These are phyloP conservation scores for Emmonsiellopsis sp. DNA, from an alignment of 2,329 filamentous ascomycete species.

Conservation along the genomic window DNA sequence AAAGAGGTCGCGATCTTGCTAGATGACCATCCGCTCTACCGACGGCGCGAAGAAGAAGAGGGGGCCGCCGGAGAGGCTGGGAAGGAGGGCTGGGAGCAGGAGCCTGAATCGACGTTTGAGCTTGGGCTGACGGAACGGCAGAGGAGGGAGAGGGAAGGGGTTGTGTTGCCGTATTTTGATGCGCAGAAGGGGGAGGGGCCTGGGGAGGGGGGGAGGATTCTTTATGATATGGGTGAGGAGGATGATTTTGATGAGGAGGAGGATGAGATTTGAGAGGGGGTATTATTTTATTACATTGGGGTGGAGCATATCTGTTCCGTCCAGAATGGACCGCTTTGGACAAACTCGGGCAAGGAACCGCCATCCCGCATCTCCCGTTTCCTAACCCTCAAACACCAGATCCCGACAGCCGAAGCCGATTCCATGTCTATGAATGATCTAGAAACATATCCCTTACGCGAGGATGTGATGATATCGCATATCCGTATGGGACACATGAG, in stretches of 20 bases:
- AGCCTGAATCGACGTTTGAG: constrained; percentile 70
- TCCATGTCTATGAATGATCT: no score
- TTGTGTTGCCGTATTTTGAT: constrained; percentile 93
- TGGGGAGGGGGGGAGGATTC: constrained; percentile 81
- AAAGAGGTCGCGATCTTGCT: constrained; percentile 54
- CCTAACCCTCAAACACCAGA: no score
- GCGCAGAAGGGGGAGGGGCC: constrained; percentile 65
- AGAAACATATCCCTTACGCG: no score
- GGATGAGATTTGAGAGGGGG: constrained; percentile 62
- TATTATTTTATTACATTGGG: neutral
- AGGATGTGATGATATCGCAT: no score
- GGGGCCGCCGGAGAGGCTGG: constrained; percentile 39
- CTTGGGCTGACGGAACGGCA: constrained; percentile 86
- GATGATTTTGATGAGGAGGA: constrained; percentile 97
- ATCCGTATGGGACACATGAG: no score
- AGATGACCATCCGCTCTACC: constrained; percentile 67
- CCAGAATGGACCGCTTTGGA: no score
- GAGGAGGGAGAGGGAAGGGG: constrained; percentile 71
- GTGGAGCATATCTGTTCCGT: neutral
- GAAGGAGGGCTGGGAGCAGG: constrained; percentile 24
- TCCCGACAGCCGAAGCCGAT: no score
- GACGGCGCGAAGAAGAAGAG: constrained; percentile 35
- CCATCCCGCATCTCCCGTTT: no score
- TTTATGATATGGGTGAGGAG: constrained; percentile 94
- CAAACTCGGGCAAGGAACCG: no score